Conservation (phyloP, 1,284 basidiomycete genomes). For the Pulveroboletus sp. region DNA sequence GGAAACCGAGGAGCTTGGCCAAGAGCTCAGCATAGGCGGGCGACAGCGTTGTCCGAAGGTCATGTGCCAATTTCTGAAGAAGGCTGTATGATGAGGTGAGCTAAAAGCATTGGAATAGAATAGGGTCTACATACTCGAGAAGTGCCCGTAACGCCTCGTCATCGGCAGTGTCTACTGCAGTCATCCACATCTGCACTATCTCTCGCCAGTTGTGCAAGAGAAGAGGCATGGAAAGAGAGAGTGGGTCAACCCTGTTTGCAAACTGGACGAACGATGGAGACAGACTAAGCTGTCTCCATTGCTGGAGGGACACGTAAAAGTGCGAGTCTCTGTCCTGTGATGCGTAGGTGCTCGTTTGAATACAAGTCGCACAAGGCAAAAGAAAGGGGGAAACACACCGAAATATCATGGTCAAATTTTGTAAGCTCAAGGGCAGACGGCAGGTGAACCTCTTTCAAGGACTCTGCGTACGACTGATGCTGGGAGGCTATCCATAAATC, state of each 20-base stretch:
- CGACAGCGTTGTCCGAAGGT: conserved; percentile 66
- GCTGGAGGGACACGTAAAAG: conserved; percentile 63
- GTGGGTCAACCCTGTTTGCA: conserved; percentile 51
- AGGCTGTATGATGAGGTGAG: conserved; percentile 48
- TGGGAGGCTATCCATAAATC: conserved; percentile 26
- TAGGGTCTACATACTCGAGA: conserved; percentile 56
- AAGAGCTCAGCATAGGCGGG: conserved; percentile 57
- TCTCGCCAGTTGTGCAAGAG: conserved; percentile 77
- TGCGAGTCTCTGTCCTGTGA: conserved; percentile 67
- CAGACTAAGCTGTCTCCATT: conserved; percentile 80
- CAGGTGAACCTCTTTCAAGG: conserved; percentile 67
- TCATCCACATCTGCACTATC: conserved; percentile 60
- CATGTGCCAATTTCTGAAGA: conserved; percentile 70
- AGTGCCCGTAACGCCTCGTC: conserved; percentile 67
- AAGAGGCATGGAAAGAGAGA: conserved; percentile 77
- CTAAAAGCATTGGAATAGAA: conserved; percentile 1
- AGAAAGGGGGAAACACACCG: conserved; percentile 37
- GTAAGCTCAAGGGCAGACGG: conserved; percentile 58
- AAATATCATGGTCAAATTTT: conserved; percentile 57
- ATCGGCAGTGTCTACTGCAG: conserved; percentile 51
- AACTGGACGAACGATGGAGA: conserved; percentile 74
- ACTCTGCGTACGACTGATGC: conserved; percentile 71
- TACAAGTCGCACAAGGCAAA: background rate
- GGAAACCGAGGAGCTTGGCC: conserved; percentile 49
- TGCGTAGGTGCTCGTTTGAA: background rate